Evolutionary conservation across 108 stramenopile species (phyloP).

Genomic region (Aurantiochytrium sp.): DNA sequence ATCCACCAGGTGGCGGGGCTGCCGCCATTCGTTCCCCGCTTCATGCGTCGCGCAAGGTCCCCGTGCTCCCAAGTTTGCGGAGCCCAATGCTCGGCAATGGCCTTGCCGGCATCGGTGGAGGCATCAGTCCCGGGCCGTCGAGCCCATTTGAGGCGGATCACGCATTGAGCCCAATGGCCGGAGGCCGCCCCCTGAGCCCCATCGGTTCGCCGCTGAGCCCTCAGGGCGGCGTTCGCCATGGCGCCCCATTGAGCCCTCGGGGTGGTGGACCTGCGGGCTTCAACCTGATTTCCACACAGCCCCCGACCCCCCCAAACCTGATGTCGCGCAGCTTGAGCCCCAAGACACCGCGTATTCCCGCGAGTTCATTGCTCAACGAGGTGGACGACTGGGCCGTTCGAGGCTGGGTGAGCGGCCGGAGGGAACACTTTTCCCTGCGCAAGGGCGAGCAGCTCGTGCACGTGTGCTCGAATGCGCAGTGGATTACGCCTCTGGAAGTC

Average conservation of each 20-base stretch:
- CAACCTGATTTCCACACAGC: not conserved
- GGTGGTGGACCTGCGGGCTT: not conserved
- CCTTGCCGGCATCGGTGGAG: too few species aligned
- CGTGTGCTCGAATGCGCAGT: not conserved
- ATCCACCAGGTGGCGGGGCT: not conserved
- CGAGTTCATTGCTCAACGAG: not conserved
- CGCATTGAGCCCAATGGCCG: too few species aligned
- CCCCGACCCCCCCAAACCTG: not conserved
- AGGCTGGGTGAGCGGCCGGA: not conserved
- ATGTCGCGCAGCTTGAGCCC: not conserved
- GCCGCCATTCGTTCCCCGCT: not conserved
- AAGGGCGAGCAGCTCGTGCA: conserved; percentile 10
- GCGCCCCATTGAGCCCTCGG: not conserved
- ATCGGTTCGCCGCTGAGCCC: not conserved
- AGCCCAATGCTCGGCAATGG: not conserved
- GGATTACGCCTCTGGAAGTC: not conserved
- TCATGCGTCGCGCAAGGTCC: not conserved
- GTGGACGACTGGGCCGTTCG: not conserved
- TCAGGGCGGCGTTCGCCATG: not conserved
- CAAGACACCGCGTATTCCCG: not conserved
- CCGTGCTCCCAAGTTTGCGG: not conserved
- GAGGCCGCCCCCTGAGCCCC: not conserved
- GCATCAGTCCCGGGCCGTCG: too few species aligned
- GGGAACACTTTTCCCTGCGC: not conserved
- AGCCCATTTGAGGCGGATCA: too few species aligned